Conservation (phyloP, 1,139 yeast species). For the Kluyveromyces sp. region DNA sequence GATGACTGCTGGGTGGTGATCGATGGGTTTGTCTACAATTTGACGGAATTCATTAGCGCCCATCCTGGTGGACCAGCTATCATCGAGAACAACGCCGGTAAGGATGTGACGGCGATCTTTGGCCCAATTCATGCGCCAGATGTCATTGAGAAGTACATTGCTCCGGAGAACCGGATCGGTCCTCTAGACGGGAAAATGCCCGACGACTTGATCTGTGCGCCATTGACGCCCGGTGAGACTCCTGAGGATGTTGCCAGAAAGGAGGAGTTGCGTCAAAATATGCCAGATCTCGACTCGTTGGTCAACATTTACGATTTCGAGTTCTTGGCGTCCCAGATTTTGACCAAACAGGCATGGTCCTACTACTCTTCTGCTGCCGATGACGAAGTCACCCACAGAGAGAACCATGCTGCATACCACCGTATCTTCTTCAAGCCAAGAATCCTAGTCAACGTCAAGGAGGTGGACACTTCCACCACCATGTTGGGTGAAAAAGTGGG, state of each 20-base stretch:
- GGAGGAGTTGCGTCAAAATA: constrained; percentile 36
- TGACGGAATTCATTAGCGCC: constrained; percentile 64
- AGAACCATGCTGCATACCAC: constrained; percentile 83
- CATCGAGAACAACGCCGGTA: constrained; percentile 73
- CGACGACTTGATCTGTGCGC: constrained; percentile 20
- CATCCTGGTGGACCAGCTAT: constrained; percentile 90
- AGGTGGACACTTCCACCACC: constrained; percentile 47
- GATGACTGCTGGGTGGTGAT: constrained; percentile 88
- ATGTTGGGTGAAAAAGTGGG: constrained; percentile 43
- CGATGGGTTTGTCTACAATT: constrained; percentile 75
- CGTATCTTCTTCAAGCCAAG: constrained; percentile 79
- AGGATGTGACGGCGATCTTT: constrained; percentile 83
- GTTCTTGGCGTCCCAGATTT: constrained; percentile 66
- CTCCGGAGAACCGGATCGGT: constrained; percentile 41
- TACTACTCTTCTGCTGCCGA: constrained; percentile 89
- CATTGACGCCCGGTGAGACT: constrained; percentile 30
- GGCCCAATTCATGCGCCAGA: constrained; percentile 83
- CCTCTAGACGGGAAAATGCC: constrained; percentile 30
- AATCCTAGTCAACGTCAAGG: constrained; percentile 54
- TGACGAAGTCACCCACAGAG: constrained; percentile 83
- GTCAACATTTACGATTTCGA: constrained; percentile 47
- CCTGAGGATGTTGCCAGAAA: constrained; percentile 54
- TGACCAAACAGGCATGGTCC: constrained; percentile 81
- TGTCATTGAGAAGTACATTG: constrained; percentile 50
- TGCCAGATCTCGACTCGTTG: constrained; percentile 31